Percentiles rank a stretch among this genome's conserved stretches.
phyloP scores from a whole-genome alignment of 768 basidiomycete genomes.

The Termitomyces sp. region DNA sequence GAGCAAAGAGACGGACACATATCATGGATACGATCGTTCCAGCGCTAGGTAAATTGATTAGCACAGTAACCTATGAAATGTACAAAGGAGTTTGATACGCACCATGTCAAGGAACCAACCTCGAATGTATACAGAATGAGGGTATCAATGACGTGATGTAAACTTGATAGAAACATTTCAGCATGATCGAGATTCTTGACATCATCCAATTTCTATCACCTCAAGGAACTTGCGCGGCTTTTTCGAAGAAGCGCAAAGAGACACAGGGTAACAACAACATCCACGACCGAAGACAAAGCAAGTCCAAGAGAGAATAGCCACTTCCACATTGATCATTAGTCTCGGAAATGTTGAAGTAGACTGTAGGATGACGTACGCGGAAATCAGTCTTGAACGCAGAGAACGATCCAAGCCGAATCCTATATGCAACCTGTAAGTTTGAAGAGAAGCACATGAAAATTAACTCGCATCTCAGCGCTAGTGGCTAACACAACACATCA shows the following conservation, averaged over 20 bases:
- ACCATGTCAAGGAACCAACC: constrained; percentile 38
- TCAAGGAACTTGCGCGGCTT: constrained; percentile 26
- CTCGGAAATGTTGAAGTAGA: background rate
- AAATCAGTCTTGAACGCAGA: constrained; percentile 15
- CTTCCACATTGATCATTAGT: constrained; percentile 15
- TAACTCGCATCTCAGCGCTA: constrained; percentile 21
- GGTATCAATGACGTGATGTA: constrained; percentile 33
- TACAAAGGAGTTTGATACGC: background rate
- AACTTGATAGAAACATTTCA: constrained; percentile 15
- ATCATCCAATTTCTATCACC: constrained; percentile 13
- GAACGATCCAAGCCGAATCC: constrained; percentile 19
- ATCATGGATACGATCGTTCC: constrained; percentile 47
- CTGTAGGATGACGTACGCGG: constrained; percentile 8
- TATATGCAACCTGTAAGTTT: background rate
- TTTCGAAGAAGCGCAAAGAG: constrained; percentile 23
- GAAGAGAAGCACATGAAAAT: background rate
- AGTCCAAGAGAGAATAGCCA: constrained; percentile 45
- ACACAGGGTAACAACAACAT: constrained; percentile 30
- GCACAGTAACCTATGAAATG: background rate
- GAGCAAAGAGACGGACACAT: constrained; percentile 30
- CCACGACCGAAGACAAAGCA: constrained; percentile 36
- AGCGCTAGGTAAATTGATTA: constrained; percentile 22
- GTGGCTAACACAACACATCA: constrained; percentile 10
- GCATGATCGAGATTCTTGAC: background rate
- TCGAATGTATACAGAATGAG: constrained; percentile 42